Base-by-base conservation (phyloP, 257 asterid species). In the Euphrasia confusa region DNA sequence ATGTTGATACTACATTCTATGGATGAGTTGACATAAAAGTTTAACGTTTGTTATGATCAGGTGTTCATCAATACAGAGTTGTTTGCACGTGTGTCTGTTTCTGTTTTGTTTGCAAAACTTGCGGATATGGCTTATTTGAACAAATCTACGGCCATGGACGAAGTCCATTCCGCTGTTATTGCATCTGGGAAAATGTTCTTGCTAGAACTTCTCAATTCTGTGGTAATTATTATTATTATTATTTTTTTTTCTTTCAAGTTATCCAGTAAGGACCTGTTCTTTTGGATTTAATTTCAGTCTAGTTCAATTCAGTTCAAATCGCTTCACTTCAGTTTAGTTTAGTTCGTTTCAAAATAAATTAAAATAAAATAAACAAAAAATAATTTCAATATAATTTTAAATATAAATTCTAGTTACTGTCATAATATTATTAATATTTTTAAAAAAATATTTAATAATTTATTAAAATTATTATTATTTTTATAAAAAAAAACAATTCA, bases 51-150 rank as follows among this genome's bases (percentile, higher is more conserved):
- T 27, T 76, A 42, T 75, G 72, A 69, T 77, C 86, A 87, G 93
- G 97, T 72, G 72, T 92, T 88, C 71, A 78, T 92, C 77, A 92
- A 92, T 75, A 88, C 98, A 44, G 98, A 92, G 74, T 78, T 92
- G 67, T 92, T 84, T 84, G 98, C 97, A 45, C 95, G 98, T 52
- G 98, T 92, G 68, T 92, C 97, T 58, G 90, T 92, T 68, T 94
- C 98, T 15, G 97, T 83, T 54, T 61, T 92, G 76, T 92, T 92
- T 75, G 72, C 81, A 72, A 78, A 79, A 72, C 87, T 92, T 37
- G 93, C 93, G 14, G 93, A 81, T 18, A 15, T 15, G 55, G 27
- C 55, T 58, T 75, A 72, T 72, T 45, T 28, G 63, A 75, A 65
- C 55, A 75, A 79, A 39, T 78, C 80, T n/a, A 68, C 66, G 11